These are phyloP conservation scores for Radiomyces spectabilis DNA, from an alignment of 192 early-diverging fungal species.

Conservation along the genomic window DNA sequence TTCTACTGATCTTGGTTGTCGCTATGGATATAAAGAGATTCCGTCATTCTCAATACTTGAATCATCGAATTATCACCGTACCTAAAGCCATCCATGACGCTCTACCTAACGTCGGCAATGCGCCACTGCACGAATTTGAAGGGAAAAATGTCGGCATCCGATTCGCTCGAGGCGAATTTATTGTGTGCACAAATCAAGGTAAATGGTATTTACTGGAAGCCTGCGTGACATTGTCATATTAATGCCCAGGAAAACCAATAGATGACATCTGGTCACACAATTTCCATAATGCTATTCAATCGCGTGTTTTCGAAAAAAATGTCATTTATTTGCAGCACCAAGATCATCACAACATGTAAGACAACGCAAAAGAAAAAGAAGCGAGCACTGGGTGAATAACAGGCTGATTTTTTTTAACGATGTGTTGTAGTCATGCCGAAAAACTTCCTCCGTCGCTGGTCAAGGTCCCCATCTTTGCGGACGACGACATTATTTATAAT, in stretches of 20 bases:
- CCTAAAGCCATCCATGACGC: constrained; percentile 18
- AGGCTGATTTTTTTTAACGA: not conserved
- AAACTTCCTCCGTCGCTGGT: constrained; percentile 12
- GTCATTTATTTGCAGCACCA: constrained; percentile 19
- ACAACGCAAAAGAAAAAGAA: not conserved
- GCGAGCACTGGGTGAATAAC: not conserved
- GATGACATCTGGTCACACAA: constrained; percentile 27
- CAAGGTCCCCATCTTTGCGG: constrained; percentile 7
- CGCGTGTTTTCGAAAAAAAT: constrained; percentile 6
- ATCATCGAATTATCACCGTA: constrained; percentile 20
- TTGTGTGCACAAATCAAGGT: constrained; percentile 29
- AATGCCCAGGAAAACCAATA: not conserved
- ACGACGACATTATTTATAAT: constrained; percentile 13
- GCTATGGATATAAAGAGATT: constrained; percentile 7
- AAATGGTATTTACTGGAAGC: not conserved
- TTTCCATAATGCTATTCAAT: constrained; percentile 19
- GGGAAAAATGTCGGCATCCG: constrained; percentile 25
- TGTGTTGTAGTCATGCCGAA: constrained; percentile 2
- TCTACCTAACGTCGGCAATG: constrained; percentile 16
- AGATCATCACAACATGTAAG: constrained; percentile 23
- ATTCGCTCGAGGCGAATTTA: constrained; percentile 23
- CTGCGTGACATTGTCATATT: not conserved
- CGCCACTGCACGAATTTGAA: constrained; percentile 20
- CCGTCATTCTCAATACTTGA: constrained; percentile 16
- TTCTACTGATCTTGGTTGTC: not conserved